Evolutionary conservation across 371 early-diverging fungal genomes (phyloP).

Genomic region (Smittium mucronatum): DNA sequence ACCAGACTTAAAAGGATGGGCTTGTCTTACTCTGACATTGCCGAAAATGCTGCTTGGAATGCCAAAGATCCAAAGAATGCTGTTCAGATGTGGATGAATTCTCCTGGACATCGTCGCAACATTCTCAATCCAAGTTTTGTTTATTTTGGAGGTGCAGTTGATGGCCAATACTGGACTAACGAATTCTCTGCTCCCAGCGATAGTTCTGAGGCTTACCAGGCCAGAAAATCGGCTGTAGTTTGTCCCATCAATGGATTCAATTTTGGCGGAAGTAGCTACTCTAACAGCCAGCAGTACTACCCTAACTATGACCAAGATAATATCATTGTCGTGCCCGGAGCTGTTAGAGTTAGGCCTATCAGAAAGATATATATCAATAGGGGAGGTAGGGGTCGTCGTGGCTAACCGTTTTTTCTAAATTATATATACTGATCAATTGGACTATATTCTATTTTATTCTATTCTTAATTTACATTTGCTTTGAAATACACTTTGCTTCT

Average conservation of each 20-base stretch:
- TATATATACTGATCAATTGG: too few species aligned
- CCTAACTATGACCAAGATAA: too few species aligned
- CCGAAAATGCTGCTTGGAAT: slow-evolving; percentile 15
- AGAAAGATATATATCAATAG: too few species aligned
- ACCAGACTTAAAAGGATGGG: slow-evolving; percentile 3
- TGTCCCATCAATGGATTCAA: neutral
- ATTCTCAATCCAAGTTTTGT: slow-evolving; percentile 10
- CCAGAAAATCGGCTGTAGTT: neutral
- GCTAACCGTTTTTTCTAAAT: too few species aligned
- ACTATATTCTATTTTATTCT: too few species aligned
- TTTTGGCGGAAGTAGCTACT: too few species aligned
- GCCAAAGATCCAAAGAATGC: neutral
- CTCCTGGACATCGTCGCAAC: slow-evolving; percentile 10
- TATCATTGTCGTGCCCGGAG: too few species aligned
- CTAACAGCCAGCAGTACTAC: too few species aligned
- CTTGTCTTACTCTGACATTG: neutral
- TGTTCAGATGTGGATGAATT: slow-evolving; percentile 13
- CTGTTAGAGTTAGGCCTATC: too few species aligned
- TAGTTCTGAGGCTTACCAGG: neutral
- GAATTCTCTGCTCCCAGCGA: neutral
- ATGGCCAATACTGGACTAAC: neutral
- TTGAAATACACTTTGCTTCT: too few species aligned
- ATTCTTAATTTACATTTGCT: too few species aligned
- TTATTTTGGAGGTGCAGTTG: neutral
- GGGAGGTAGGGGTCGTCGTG: too few species aligned